Conservation (phyloP, 768 basidiomycete genomes). For the Suillus lakei region DNA sequence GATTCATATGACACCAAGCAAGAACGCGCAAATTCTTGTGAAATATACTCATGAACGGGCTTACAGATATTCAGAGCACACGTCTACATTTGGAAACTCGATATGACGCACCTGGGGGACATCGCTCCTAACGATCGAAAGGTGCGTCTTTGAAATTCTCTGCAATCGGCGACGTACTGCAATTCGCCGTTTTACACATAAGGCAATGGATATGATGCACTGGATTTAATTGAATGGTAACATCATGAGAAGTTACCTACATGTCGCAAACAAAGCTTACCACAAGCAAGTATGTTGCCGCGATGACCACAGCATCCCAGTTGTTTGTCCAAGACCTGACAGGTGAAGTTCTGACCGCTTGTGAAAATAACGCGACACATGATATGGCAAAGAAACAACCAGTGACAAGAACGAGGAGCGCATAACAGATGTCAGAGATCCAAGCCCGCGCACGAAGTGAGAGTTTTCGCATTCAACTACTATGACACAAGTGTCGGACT, state of each 20-base stretch:
- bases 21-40: conserved; percentile 76
- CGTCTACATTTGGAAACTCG: not conserved
- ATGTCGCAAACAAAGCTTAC: conserved; percentile 43
- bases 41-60: conserved; percentile 69
- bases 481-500: not conserved
- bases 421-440: conserved; percentile 59
- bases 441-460: conserved; percentile 52
- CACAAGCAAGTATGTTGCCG: conserved; percentile 71
- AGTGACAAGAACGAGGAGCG: conserved; percentile 51
- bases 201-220: conserved; percentile 61
- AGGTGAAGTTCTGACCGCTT: conserved; percentile 71
- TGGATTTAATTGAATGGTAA: conserved; percentile 24
- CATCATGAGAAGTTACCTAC: not conserved
- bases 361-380: conserved; percentile 66
- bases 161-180: conserved; percentile 67
- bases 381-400: conserved; percentile 64
- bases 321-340: conserved; percentile 60
- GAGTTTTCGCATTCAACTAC: conserved; percentile 23
- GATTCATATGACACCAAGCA: conserved; percentile 76
- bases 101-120: conserved; percentile 57
- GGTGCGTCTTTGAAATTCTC: conserved; percentile 66
- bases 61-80: conserved; percentile 29
- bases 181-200: conserved; percentile 72
- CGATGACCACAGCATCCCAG: conserved; percentile 70
- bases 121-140: conserved; percentile 55